Conservation (phyloP, 805 yeast genomes). For the Hanseniaspora lachancei region DNA sequence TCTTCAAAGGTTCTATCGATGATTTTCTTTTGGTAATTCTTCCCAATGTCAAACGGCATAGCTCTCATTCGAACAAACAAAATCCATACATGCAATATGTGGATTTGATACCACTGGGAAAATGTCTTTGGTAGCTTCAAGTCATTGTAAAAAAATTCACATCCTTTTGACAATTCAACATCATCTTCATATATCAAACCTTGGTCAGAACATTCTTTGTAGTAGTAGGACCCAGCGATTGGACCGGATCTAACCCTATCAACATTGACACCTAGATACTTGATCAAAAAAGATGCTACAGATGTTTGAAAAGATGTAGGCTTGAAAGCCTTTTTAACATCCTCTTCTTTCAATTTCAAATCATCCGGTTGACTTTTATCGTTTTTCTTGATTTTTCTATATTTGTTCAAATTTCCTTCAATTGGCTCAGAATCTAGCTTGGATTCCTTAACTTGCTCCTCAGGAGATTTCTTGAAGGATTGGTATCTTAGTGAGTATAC, state of each 20-base stretch:
- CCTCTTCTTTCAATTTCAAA: neutral
- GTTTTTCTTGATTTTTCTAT: constrained; percentile 2
- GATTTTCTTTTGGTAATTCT: constrained; percentile 79
- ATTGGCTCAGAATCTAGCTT: constrained; percentile 18
- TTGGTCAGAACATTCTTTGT: constrained; percentile 75
- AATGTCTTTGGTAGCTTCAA: constrained; percentile 73
- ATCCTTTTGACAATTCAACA: constrained; percentile 58
- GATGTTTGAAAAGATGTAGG: constrained; percentile 40
- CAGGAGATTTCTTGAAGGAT: constrained; percentile 20
- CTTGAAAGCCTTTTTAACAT: constrained; percentile 20
- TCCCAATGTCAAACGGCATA: constrained; percentile 80
- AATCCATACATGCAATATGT: constrained; percentile 85
- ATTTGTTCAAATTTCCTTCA: constrained; percentile 12
- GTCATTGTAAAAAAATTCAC: constrained; percentile 74
- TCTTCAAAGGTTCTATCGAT: constrained; percentile 83
- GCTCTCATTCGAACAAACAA: constrained; percentile 91
- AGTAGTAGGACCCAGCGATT: constrained; percentile 78
- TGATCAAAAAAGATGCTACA: constrained; percentile 53
- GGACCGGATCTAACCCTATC: constrained; percentile 88
- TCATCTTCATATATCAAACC: constrained; percentile 67
- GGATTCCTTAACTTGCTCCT: constrained; percentile 20
- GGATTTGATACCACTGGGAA: constrained; percentile 93
- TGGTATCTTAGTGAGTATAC: constrained; percentile 2
- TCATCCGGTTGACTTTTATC: constrained; percentile 8
- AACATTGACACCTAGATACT: constrained; percentile 65